A percentile compares a stretch with the other conserved stretches of the same genome.
phyloP scores from a whole-genome alignment of 495 filamentous ascomycete species.

The Podospora conica region DNA sequence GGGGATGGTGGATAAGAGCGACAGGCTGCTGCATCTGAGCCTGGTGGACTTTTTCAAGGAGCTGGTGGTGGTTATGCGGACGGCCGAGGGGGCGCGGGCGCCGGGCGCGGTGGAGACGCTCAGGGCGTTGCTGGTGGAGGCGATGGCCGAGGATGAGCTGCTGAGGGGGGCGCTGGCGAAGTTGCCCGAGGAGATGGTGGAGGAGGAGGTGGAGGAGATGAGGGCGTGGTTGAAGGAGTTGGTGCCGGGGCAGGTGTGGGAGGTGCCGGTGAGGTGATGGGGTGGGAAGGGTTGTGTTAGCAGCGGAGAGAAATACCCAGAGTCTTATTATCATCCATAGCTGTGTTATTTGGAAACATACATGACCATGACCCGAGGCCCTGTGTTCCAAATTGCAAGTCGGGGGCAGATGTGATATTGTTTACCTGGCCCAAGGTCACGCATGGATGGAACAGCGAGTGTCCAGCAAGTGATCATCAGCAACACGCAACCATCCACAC shows the following conservation, averaged over 20 bases:
- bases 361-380: too few relatives aligned
- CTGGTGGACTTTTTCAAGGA: conserved; percentile 69
- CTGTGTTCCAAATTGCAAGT: too few relatives aligned
- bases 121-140: conserved; percentile 32
- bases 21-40: conserved; percentile 74
- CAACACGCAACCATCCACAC: background rate
- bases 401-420: too few relatives aligned
- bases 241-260: conserved; percentile 18
- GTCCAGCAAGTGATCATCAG: too few relatives aligned
- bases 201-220: conserved; percentile 39
- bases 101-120: conserved; percentile 37
- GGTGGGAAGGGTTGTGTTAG: too few relatives aligned
- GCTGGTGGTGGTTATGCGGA: conserved; percentile 50
- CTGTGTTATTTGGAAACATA: too few relatives aligned
- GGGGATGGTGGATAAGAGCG: conserved; percentile 66
- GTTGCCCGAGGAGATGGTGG: conserved; percentile 38
- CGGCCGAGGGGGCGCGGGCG: too few relatives aligned
- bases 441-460: too few relatives aligned
- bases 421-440: too few relatives aligned
- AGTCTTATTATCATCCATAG: too few relatives aligned
- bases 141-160: conserved; percentile 31
- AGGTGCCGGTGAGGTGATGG: conserved; percentile 17
- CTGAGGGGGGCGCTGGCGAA: conserved; percentile 37
- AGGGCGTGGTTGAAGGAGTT: conserved; percentile 35
- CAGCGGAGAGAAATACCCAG: too few relatives aligned